phyloP scores from a whole-genome alignment of 2,329 filamentous ascomycete species.

The Dryadomyces quercivorus region DNA sequence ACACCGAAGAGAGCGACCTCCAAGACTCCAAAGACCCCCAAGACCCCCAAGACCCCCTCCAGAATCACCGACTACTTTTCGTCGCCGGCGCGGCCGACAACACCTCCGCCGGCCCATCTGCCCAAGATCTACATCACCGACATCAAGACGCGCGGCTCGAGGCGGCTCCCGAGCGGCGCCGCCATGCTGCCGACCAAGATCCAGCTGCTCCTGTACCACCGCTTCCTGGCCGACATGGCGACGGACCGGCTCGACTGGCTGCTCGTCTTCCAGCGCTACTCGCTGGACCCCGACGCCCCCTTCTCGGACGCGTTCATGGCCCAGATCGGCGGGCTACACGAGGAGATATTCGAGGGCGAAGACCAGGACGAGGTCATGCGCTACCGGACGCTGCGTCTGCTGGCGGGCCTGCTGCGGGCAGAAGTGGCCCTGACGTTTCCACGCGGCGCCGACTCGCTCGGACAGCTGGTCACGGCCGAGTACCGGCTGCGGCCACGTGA shows the following conservation, averaged over 20 bases:
- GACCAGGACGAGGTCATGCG: constrained; percentile 21
- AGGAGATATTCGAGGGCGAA: constrained; percentile 41
- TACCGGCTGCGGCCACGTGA: constrained; percentile 25
- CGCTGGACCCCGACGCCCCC: constrained; percentile 46
- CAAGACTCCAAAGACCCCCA: constrained; percentile 22
- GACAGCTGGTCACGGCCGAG: constrained; percentile 38
- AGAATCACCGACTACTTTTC: constrained; percentile 13
- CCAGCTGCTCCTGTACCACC: constrained; percentile 83
- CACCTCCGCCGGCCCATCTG: background rate
- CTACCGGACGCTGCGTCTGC: constrained; percentile 35
- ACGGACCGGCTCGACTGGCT: constrained; percentile 57
- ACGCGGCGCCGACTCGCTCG: constrained; percentile 32
- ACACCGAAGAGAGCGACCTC: background rate
- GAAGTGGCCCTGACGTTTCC: constrained; percentile 43
- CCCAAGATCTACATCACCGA: constrained; percentile 62
- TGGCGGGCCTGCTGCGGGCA: constrained; percentile 30
- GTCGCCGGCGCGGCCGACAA: background rate
- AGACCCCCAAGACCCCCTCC: constrained; percentile 14
- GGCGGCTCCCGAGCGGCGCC: constrained; percentile 50
- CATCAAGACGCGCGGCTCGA: constrained; percentile 67
- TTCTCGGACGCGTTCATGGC: constrained; percentile 70
- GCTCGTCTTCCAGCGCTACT: constrained; percentile 58
- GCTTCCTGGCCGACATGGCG: constrained; percentile 66
- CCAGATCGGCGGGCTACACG: constrained; percentile 57
- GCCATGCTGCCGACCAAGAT: constrained; percentile 66